Evolutionary conservation across 2,329 filamentous ascomycete species (phyloP).

Genomic region (Zymoseptoria brevis): DNA sequence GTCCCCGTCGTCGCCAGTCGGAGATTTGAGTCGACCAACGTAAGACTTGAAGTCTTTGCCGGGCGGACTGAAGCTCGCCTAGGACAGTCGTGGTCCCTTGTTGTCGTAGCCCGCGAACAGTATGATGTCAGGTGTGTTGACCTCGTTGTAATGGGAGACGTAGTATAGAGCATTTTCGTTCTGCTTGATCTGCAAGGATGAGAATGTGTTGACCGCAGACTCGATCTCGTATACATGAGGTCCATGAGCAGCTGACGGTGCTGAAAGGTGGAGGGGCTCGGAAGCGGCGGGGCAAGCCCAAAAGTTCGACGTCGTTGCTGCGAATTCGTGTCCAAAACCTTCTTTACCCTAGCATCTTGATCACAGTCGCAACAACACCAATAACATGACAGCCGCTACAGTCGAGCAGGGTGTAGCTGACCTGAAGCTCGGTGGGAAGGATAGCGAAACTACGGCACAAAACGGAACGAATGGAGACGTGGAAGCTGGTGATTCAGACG

Average conservation of each 20-base stretch:
- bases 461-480: slow-evolving; percentile 24
- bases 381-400: slow-evolving; percentile 25
- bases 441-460: slow-evolving; percentile 16
- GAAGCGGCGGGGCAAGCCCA: too few relatives aligned
- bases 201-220: not conserved
- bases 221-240: slow-evolving; percentile 8
- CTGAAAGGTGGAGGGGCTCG: not conserved
- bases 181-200: slow-evolving; percentile 9
- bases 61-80: slow-evolving; percentile 5
- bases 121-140: slow-evolving; percentile 12
- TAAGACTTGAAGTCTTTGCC: slow-evolving; percentile 14
- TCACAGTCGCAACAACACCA: not conserved
- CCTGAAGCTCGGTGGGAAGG: slow-evolving; percentile 19
- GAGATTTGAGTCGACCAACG: slow-evolving; percentile 12
- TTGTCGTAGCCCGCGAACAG: slow-evolving; percentile 17
- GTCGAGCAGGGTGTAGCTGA: slow-evolving; percentile 21
- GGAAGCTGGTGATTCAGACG: slow-evolving; percentile 30
- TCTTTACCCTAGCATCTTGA: too few relatives aligned
- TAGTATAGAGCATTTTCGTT: slow-evolving; percentile 13
- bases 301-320: not conserved
- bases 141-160: slow-evolving; percentile 8
- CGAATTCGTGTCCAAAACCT: too few relatives aligned
- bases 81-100: slow-evolving; percentile 14
- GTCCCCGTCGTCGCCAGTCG: slow-evolving; percentile 12
- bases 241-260: not conserved